A percentile compares a stretch with the other conserved stretches of the same genome.
phyloP scores from a whole-genome alignment of 208 protist genomes.

The Leishmania turanica region DNA sequence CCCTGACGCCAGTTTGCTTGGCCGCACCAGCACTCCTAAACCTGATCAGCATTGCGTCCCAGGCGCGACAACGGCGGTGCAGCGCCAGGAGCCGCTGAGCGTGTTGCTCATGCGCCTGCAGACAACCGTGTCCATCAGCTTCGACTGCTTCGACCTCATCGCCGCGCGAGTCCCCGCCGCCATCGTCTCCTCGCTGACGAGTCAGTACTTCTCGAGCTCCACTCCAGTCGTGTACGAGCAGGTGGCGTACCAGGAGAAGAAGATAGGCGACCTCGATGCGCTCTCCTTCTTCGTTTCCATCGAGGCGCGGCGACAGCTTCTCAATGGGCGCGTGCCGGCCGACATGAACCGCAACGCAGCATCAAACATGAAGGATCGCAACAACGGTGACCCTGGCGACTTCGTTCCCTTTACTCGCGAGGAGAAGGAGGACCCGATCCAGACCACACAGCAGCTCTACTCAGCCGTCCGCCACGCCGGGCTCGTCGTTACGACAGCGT shows the following conservation, averaged over 20 bases:
- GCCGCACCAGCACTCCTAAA: background rate
- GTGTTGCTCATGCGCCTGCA: conserved; percentile 41
- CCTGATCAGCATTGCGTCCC: background rate
- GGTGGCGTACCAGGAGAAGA: conserved; percentile 33
- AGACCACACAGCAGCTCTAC: conserved; percentile 35
- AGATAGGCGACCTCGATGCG: conserved; percentile 23
- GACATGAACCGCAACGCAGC: conserved; percentile 5
- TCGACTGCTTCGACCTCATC: conserved; percentile 50
- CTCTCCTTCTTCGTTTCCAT: conserved; percentile 54
- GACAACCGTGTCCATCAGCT: conserved; percentile 37
- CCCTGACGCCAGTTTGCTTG: background rate
- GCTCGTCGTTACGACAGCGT: conserved; percentile 49
- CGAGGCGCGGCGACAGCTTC: conserved; percentile 32
- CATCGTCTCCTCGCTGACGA: conserved; percentile 30
- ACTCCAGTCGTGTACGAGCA: conserved; percentile 31
- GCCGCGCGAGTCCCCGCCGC: conserved; percentile 31
- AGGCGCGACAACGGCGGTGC: background rate
- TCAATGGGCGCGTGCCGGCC: conserved; percentile 20
- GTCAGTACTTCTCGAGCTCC: conserved; percentile 31
- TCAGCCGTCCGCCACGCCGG: conserved; percentile 40
- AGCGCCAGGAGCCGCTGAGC: conserved; percentile 23
- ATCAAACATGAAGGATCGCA: background rate
- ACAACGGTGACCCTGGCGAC: background rate
- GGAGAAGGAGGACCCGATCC: conserved; percentile 1
- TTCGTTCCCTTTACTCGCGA: background rate